Evolutionary conservation across 768 basidiomycete species (phyloP).

Genomic region (Crepidotus variabilis): DNA sequence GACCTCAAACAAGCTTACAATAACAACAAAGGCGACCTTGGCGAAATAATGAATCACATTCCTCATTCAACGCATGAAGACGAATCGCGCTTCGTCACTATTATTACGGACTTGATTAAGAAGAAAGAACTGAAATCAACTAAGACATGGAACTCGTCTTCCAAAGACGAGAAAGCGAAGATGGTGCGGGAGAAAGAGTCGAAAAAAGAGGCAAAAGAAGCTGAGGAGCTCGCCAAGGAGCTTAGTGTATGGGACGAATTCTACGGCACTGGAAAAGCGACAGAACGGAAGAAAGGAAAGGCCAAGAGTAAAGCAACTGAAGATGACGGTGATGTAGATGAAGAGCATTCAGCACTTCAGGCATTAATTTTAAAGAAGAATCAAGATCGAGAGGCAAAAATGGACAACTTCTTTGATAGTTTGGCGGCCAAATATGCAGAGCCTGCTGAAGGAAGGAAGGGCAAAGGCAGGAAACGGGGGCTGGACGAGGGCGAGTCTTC

Average conservation of each 20-base stretch:
- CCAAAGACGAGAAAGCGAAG: conserved; percentile 78
- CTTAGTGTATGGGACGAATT: conserved; percentile 95
- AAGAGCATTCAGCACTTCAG: conserved; percentile 67
- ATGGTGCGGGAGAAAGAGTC: conserved; percentile 70
- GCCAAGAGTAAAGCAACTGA: conserved; percentile 38
- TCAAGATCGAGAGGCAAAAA: conserved; percentile 39
- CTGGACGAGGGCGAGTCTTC: conserved; percentile 39
- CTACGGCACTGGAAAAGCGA: conserved; percentile 72
- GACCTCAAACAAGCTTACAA: conserved; percentile 78
- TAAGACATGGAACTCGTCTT: conserved; percentile 62
- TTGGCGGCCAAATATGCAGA: conserved; percentile 73
- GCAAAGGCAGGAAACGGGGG: conserved; percentile 54
- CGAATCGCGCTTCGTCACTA: conserved; percentile 75
- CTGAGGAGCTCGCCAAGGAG: conserved; percentile 79
- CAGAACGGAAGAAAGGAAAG: conserved; percentile 56
- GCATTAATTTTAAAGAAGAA: conserved; percentile 80
- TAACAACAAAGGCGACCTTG: conserved; percentile 70
- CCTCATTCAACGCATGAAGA: conserved; percentile 84
- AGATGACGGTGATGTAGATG: conserved; percentile 38
- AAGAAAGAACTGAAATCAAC: conserved; percentile 53
- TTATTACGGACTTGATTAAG: conserved; percentile 65
- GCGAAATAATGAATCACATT: conserved; percentile 77
- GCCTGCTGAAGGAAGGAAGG: conserved; percentile 35
- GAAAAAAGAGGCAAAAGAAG: conserved; percentile 78
- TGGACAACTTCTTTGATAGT: conserved; percentile 69